These are phyloP conservation scores for Curvularia lunata DNA, from an alignment of 2,329 filamentous ascomycete species.

Conservation along the genomic window DNA sequence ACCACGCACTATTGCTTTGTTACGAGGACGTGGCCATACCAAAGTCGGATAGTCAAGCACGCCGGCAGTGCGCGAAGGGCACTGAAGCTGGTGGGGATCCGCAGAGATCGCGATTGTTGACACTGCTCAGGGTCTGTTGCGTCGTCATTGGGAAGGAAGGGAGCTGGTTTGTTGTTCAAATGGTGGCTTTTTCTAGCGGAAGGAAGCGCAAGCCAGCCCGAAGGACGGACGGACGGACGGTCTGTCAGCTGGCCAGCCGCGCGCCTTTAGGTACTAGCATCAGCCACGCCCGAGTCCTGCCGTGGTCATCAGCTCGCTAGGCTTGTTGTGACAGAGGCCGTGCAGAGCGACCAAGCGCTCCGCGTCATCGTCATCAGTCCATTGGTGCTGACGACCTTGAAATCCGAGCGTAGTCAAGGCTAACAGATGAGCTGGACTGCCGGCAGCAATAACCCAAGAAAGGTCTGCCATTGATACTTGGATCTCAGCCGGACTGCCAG, in stretches of 20 bases:
- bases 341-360: not conserved
- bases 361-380: not conserved
- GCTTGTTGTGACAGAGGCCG: not conserved
- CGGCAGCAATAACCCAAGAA: not conserved
- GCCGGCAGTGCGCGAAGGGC: not conserved
- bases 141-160: not conserved
- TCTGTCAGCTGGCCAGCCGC: not conserved
- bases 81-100: not conserved
- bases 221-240: not conserved
- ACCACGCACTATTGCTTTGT: not conserved
- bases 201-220: not conserved
- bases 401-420: not conserved
- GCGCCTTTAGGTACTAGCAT: not conserved
- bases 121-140: not conserved
- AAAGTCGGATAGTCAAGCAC: not conserved
- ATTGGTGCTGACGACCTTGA: not conserved
- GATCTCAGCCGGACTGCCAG: not conserved
- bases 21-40: not conserved
- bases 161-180: not conserved
- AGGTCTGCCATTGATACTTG: not conserved
- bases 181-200: not conserved
- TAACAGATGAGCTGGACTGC: not conserved
- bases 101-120: not conserved
- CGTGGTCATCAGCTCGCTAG: not conserved
- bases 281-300: not conserved